Conservation (phyloP, 805 yeast species). For the Dipodascus albidus region DNA sequence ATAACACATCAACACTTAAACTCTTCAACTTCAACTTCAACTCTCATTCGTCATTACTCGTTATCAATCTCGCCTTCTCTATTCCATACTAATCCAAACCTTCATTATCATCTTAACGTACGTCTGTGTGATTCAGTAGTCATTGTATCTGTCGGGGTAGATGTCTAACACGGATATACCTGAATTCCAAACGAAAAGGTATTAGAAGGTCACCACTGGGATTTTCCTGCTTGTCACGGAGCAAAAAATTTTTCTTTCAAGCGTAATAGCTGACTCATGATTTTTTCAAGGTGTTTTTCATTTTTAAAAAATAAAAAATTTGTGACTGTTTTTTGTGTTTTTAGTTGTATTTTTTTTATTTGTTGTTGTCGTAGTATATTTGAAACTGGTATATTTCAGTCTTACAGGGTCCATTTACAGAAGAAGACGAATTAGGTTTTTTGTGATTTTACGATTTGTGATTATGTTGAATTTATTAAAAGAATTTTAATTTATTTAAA, state of each 20-base stretch:
- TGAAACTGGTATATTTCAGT: not conserved
- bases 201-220: not conserved
- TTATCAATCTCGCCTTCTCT: not conserved
- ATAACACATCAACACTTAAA: too few species aligned
- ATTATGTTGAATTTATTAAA: too few species aligned
- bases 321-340: not conserved
- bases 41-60: too few species aligned
- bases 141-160: conserved; percentile 1
- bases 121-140: conserved; percentile 92
- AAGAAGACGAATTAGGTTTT: not conserved
- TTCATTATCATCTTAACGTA: conserved; percentile 42
- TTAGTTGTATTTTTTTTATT: not conserved
- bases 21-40: too few species aligned
- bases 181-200: conserved; percentile 2
- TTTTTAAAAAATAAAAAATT: not conserved
- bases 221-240: not conserved
- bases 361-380: not conserved
- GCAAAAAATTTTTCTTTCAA: not conserved
- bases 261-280: not conserved
- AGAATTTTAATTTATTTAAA: too few species aligned
- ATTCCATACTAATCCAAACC: too few species aligned
- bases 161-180: conserved; percentile 2
- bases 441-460: not conserved
- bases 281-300: not conserved
- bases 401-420: not conserved